A percentile compares a stretch with the other conserved stretches of the same genome.
Conservation (phyloP, 1,284 basidiomycete species). For the Tylopilus sp. region DNA sequence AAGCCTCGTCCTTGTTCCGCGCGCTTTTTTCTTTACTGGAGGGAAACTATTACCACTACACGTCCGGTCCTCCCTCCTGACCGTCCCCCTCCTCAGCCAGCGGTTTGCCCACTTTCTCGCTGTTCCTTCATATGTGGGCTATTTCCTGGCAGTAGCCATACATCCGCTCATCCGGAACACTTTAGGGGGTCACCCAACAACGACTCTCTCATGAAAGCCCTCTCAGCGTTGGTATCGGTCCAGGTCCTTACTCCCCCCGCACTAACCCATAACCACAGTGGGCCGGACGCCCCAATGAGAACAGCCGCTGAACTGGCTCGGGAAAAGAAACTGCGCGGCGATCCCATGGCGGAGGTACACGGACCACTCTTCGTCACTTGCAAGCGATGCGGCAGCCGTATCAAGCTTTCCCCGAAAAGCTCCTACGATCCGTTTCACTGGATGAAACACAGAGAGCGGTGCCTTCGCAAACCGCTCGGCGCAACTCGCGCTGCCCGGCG, state of each 20-base stretch:
- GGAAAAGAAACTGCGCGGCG: conserved; percentile 47
- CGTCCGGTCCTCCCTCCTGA: background rate
- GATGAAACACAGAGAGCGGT: conserved; percentile 57
- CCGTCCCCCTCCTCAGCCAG: conserved; percentile 1
- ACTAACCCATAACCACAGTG: conserved; percentile 20
- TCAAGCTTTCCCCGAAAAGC: conserved; percentile 68
- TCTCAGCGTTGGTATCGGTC: conserved; percentile 16
- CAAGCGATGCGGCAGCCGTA: conserved; percentile 48
- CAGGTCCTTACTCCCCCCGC: background rate
- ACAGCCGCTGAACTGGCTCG: conserved; percentile 37
- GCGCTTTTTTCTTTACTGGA: conserved; percentile 17
- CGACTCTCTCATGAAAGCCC: conserved; percentile 19
- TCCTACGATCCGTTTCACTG: conserved; percentile 65
- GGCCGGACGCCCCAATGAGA: conserved; percentile 21
- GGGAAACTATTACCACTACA: background rate
- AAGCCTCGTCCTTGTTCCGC: conserved; percentile 14
- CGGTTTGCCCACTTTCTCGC: too few species aligned
- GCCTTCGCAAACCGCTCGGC: conserved; percentile 39
- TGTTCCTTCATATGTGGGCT: conserved; percentile 23
- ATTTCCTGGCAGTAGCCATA: conserved; percentile 9
- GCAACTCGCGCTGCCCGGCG: conserved; percentile 13
- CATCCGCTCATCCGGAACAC: conserved; percentile 20
- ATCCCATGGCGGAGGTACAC: conserved; percentile 50
- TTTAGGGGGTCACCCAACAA: conserved; percentile 26
- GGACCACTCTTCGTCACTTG: conserved; percentile 54